Base-by-base conservation (phyloP, 2,329 filamentous ascomycete species). In the Verticillium alfalfae region DNA sequence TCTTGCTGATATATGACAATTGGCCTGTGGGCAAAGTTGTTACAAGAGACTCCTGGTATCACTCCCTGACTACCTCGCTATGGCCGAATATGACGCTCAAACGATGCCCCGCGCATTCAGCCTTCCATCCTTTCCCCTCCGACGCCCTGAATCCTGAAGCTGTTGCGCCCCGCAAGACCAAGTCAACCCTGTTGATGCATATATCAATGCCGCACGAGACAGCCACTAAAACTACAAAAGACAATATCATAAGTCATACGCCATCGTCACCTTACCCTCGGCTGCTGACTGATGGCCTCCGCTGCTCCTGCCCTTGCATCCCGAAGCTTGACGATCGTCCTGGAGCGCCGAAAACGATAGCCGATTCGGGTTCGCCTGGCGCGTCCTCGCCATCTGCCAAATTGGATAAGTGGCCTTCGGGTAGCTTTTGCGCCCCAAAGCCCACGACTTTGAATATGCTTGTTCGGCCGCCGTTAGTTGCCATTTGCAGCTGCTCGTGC, bases 371-470 rank as follows among this genome's bases (percentile, higher is more conserved):
- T 68, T 88, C 85, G n/a, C 84, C 84, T 1, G 80, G 79, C 2
- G 84, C 84, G 66, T 87, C 84, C 62, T 85, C 84, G 22, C 76
- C 73, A 34, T 84, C 80, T 31, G 41, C 45, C 8, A 78, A 63
- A 10, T 77, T 66, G 12, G 76, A 79, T 0, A 77, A 77, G 66
- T 85, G 82, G 5, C 76, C 78, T 0, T 83, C 79, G 0, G 81
- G 76, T 31, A 85, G 73, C 65, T 75, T 82, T 70, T 87, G 85
- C 15, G 81, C 78, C 2, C 85, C 85, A 63, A 76, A 82, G 12
- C 84, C 84, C 7, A 77, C 76, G 2, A 88, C 84, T 65, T 80
- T 84, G 71, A 88, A 89, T 31, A 89, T 89, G 65, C 88, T 89
- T 62, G 84, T 81, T 22, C 84, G 82, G 9, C 86, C 86, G 49